Base-by-base conservation (phyloP, 441 rosid genomes). In the Brassica balearica region DNA sequence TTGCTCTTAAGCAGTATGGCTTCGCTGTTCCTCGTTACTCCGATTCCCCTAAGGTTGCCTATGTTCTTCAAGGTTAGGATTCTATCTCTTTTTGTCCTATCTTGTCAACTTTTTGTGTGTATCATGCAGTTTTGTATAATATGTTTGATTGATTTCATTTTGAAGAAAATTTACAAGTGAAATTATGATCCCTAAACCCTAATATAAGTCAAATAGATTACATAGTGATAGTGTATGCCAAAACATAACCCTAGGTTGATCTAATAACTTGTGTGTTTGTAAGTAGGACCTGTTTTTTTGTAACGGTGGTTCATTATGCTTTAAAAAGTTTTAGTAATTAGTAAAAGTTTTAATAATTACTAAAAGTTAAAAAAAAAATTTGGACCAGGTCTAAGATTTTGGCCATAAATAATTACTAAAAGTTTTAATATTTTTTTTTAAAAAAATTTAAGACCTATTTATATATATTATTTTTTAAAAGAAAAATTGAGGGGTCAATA, bases 1-100 rank as follows among this genome's bases (percentile, higher is more conserved):
- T 55, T 17, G 22, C 60, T 55, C 60, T 55, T 15, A 9, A 55
- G 60, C 60, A 55, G 23, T 2, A 55, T 55, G 60, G 60, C 60
- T 55, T 55, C 5, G 60, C 60, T 55, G 60, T 15, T 55, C 60
- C 60, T 55, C 60, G 60, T 55, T 55, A 55, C 60, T 55, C 60
- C 8, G 60, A 55, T 55, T 55, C 60, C 10, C 60, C 60, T 55
- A 55, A 55, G 23, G 60, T 55, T 55, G 60, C 60, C 4, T 55
- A 55, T 17, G 60, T 55, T 17, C 23, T 55, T 55, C 23, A 55
- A 55, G 60, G 60, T 55, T 55, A 55, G 11, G 59, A 2, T 7
- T 7, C 10, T 15, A 15, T n/a, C 19, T 38, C 43, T 38, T 38
- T 38, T 38, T 38, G 43, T 38, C 43, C 5, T 12, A 4, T 46